Percentiles rank a stretch among this genome's conserved stretches.
phyloP scores from a whole-genome alignment of 306 rosid species.

The Vigna angularis region DNA sequence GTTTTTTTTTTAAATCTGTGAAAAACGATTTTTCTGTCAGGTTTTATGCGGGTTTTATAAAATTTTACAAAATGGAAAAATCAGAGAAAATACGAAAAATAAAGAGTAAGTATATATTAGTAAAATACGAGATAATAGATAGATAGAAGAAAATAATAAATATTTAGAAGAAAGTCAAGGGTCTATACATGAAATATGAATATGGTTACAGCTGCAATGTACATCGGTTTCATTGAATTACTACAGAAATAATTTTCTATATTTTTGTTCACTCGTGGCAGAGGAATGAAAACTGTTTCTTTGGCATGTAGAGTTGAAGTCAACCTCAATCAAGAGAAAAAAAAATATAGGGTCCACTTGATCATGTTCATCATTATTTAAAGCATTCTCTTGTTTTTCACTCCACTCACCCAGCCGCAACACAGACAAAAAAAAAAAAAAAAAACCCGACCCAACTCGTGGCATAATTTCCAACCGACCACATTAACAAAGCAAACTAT shows the following conservation, averaged over 20 bases:
- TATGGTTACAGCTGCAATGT: neutral
- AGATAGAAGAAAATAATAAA: no score
- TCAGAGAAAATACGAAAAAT: no score
- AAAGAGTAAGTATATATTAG: no score
- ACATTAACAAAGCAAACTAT: conserved; percentile 21
- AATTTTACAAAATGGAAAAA: no score
- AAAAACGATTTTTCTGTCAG: no score
- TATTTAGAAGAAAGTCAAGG: conserved; percentile 1
- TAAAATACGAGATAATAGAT: no score
- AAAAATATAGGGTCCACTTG: conserved; percentile 39
- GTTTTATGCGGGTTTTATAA: no score
- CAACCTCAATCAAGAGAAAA: conserved; percentile 36
- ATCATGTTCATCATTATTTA: neutral
- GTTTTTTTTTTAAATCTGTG: no score
- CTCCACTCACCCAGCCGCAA: conserved; percentile 46
- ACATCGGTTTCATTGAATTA: neutral
- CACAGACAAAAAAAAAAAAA: neutral
- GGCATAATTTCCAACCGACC: conserved; percentile 54
- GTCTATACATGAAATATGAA: neutral
- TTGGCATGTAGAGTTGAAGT: conserved; percentile 39
- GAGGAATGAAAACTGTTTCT: conserved; percentile 30
- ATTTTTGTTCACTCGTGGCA: conserved; percentile 8
- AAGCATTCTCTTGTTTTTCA: conserved; percentile 1
- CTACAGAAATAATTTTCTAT: neutral
- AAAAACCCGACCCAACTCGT: conserved; percentile 27